Evolutionary conservation across 305 asterid species (phyloP).

Genomic region (Caryopteris hybrid): DNA sequence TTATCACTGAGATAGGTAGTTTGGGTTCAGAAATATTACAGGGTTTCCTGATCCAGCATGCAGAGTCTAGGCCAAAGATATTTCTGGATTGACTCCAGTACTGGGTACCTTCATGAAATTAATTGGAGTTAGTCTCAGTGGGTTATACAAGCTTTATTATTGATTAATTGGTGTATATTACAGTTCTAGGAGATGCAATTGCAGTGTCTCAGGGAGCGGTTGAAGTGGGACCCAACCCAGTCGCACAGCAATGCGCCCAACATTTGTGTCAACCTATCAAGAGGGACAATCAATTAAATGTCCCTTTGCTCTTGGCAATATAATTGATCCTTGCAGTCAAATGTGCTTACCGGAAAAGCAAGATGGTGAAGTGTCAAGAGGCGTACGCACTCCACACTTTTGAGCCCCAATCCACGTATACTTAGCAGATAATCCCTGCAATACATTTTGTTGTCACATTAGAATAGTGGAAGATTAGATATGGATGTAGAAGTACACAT

Average conservation of each 20-base stretch:
- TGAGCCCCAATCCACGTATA: conserved; percentile 70
- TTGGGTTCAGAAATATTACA: conserved; percentile 41
- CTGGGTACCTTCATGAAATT: conserved; percentile 56
- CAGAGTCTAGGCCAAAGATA: conserved; percentile 90
- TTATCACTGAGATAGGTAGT: conserved; percentile 8
- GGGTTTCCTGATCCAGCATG: conserved; percentile 75
- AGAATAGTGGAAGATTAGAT: background rate
- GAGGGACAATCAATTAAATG: conserved; percentile 18
- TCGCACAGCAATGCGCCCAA: conserved; percentile 91
- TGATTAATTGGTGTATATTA: conserved; percentile 26
- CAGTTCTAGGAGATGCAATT: conserved; percentile 87
- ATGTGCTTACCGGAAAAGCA: conserved; percentile 76
- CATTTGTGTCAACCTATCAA: conserved; percentile 90
- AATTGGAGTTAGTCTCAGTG: conserved; percentile 7
- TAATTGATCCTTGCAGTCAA: conserved; percentile 17
- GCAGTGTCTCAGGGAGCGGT: conserved; percentile 91
- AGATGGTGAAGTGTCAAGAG: conserved; percentile 73
- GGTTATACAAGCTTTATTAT: conserved; percentile 3
- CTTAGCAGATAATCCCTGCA: conserved; percentile 80
- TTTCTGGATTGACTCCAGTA: conserved; percentile 76
- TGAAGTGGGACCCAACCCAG: conserved; percentile 99
- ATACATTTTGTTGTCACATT: conserved; percentile 2
- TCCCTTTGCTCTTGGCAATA: conserved; percentile 7
- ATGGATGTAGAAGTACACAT: background rate
- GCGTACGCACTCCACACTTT: conserved; percentile 85